Evolutionary conservation across 495 filamentous ascomycete genomes (phyloP).

Genomic region (Daldinia caldariorum): DNA sequence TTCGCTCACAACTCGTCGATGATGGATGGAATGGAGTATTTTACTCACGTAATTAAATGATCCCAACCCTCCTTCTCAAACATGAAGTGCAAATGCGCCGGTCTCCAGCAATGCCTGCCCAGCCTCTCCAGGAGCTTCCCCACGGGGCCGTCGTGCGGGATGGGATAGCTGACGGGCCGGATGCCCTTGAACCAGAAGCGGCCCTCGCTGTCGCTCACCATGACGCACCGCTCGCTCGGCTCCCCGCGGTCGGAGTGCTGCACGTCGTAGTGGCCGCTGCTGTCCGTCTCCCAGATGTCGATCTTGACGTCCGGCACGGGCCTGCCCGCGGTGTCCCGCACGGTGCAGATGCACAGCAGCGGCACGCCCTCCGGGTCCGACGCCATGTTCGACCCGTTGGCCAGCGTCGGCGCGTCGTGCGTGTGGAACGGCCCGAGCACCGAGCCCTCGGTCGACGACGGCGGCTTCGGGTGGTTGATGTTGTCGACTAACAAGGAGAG

Average conservation of each 20-base stretch:
- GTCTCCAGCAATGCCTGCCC: slow-evolving; percentile 80
- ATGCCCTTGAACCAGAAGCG: slow-evolving; percentile 90
- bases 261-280: slow-evolving; percentile 87
- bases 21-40: neutral
- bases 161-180: slow-evolving; percentile 87
- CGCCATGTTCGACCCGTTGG: slow-evolving; percentile 74
- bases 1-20: neutral
- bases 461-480: slow-evolving; percentile 90
- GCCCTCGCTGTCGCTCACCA: slow-evolving; percentile 75
- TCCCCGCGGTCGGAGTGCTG: slow-evolving; percentile 75
- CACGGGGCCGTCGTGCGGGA: slow-evolving; percentile 90
- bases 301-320: slow-evolving; percentile 78
- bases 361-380: slow-evolving; percentile 75
- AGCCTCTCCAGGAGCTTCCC: slow-evolving; percentile 77
- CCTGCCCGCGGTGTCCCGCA: slow-evolving; percentile 72
- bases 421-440: slow-evolving; percentile 95
- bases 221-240: slow-evolving; percentile 83
- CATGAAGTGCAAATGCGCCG: slow-evolving; percentile 95
- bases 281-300: slow-evolving; percentile 96
- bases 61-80: slow-evolving; percentile 86
- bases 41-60: slow-evolving; percentile 82
- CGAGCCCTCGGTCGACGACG: slow-evolving; percentile 80
- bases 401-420: slow-evolving; percentile 76
- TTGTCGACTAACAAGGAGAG: slow-evolving; percentile 89
- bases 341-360: slow-evolving; percentile 78